Evolutionary conservation across 2,329 filamentous ascomycete genomes (phyloP).

Genomic region (Pseudocercospora fijiensis): DNA sequence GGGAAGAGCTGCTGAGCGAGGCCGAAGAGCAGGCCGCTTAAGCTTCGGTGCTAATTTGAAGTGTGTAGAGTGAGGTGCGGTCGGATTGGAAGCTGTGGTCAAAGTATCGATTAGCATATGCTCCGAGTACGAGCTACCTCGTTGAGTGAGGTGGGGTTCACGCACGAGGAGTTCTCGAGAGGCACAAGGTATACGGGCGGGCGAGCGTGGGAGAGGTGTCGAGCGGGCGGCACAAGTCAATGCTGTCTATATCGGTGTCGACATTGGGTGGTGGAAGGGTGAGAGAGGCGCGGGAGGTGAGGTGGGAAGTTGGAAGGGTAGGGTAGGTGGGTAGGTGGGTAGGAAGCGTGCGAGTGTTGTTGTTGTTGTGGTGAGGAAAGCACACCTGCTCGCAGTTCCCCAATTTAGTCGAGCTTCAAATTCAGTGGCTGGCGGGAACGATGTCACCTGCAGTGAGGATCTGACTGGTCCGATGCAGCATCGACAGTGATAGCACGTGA

Average conservation of each 20-base stretch:
- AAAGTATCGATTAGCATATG: constrained; percentile 11
- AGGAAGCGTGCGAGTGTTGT: neutral
- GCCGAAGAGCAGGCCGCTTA: constrained; percentile 10
- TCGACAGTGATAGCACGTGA: neutral
- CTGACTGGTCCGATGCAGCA: constrained; percentile 4
- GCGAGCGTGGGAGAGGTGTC: constrained; percentile 13
- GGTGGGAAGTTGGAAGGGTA: constrained; percentile 4
- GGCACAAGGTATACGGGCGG: constrained; percentile 5
- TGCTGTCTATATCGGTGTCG: constrained; percentile 20
- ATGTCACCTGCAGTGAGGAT: neutral
- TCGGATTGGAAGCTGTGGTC: constrained; percentile 10
- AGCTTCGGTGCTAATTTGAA: constrained; percentile 11
- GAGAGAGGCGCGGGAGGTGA: neutral
- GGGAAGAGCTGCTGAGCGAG: constrained; percentile 8
- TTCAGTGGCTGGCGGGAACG: neutral
- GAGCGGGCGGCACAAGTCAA: constrained; percentile 12
- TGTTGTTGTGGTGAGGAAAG: neutral
- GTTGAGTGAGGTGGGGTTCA: constrained; percentile 15
- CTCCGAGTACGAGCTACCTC: constrained; percentile 5
- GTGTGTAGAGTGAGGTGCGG: constrained; percentile 13
- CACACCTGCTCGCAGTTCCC: neutral
- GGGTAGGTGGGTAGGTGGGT: constrained; percentile 6
- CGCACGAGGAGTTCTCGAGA: constrained; percentile 13
- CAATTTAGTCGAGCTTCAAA: neutral
- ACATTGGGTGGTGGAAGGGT: constrained; percentile 15